phyloP scores from a whole-genome alignment of 2,329 filamentous ascomycete genomes.

The Diaporthe sp. region DNA sequence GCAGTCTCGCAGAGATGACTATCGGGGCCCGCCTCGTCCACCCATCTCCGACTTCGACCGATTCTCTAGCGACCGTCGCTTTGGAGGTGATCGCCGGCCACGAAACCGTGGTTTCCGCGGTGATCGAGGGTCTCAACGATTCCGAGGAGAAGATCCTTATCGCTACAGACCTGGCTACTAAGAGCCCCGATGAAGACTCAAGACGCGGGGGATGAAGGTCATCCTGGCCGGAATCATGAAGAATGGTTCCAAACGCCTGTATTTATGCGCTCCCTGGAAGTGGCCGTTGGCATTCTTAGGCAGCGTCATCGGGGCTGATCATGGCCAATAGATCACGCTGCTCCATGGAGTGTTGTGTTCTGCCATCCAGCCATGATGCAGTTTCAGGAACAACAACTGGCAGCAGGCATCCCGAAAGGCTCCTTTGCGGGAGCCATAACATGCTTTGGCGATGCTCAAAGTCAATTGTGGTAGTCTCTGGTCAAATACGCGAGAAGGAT shows the following conservation, averaged over 20 bases:
- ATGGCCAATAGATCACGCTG: background rate
- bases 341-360: background rate
- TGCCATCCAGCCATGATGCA: background rate
- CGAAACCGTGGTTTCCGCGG: conserved; percentile 38
- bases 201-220: background rate
- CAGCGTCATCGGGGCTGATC: background rate
- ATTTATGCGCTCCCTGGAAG: background rate
- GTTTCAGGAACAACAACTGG: background rate
- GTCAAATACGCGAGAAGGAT: background rate
- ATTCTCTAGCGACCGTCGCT: conserved; percentile 35
- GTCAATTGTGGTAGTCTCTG: background rate
- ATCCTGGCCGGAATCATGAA: background rate
- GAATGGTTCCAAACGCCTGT: background rate
- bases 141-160: conserved; percentile 38
- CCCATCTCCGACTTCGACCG: conserved; percentile 33
- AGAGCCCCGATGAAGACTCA: background rate
- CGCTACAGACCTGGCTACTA: conserved; percentile 38
- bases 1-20: conserved; percentile 31
- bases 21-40: conserved; percentile 33
- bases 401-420: background rate
- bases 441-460: background rate
- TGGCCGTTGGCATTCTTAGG: background rate
- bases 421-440: background rate
- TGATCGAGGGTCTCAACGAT: conserved; percentile 34
- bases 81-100: conserved; percentile 34